Evolutionary conservation across 2,329 filamentous ascomycete genomes (phyloP).

Genomic region (Ceratocystis smalleyi): DNA sequence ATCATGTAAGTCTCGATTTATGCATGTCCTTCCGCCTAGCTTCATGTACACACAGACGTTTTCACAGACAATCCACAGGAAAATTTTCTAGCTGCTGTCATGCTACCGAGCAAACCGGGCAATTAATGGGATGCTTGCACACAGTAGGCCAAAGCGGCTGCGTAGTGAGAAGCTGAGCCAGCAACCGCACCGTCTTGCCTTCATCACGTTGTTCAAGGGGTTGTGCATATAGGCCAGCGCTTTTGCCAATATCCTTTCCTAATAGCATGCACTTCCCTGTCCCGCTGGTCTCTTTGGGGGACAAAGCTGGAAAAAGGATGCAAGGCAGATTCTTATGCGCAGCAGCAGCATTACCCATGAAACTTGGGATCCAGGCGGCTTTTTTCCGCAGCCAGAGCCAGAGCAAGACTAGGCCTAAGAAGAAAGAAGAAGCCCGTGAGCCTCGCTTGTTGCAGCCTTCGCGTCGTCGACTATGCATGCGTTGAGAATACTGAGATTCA

Average conservation of each 20-base stretch:
- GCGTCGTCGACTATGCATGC: not conserved
- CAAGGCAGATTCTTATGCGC: conserved; percentile 1
- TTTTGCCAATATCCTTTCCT: not conserved
- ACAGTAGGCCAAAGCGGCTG: not conserved
- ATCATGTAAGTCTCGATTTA: no score
- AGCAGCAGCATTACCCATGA: not conserved
- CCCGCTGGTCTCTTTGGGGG: not conserved
- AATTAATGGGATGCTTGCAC: not conserved
- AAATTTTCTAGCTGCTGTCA: not conserved
- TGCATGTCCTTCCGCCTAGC: no score
- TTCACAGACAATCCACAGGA: not conserved
- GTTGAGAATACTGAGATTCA: not conserved
- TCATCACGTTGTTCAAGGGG: not conserved
- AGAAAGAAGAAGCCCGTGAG: not conserved
- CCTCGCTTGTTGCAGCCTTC: not conserved
- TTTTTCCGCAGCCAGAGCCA: not conserved
- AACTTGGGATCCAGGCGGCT: not conserved
- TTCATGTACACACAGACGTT: not conserved
- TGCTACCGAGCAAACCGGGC: not conserved
- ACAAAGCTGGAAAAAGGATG: not conserved
- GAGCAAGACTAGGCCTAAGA: no score
- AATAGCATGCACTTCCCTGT: not conserved
- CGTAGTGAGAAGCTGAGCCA: not conserved
- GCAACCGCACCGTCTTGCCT: not conserved
- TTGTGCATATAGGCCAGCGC: not conserved